Evolutionary conservation across 2,329 filamentous ascomycete species (phyloP).

Genomic region (Didymellaceae sp.): DNA sequence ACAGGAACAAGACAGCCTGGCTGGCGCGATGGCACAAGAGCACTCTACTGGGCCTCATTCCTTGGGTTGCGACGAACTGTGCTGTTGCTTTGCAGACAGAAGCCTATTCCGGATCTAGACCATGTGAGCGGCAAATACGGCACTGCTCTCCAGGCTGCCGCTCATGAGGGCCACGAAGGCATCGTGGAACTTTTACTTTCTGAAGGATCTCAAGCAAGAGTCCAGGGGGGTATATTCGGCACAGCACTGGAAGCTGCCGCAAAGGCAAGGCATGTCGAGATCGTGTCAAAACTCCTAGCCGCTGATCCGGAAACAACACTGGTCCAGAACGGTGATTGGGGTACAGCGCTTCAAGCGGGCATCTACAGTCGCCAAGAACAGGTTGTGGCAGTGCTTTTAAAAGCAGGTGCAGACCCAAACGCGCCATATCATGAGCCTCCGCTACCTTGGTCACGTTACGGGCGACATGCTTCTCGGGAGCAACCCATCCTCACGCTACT

Average conservation of each 20-base stretch:
- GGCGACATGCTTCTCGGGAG: no score
- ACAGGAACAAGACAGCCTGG: not conserved
- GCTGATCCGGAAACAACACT: not conserved
- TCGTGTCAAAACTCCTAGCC: not conserved
- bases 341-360: not conserved
- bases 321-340: not conserved
- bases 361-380: not conserved
- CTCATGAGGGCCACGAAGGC: not conserved
- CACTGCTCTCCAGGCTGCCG: not conserved
- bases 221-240: not conserved
- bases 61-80: not conserved
- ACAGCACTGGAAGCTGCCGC: not conserved
- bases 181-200: not conserved
- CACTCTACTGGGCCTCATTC: not conserved
- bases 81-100: not conserved
- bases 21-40: not conserved
- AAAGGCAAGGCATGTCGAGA: not conserved
- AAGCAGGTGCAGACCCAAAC: not conserved
- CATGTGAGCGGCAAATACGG: not conserved
- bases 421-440: no score
- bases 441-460: no score
- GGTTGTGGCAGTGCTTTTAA: not conserved
- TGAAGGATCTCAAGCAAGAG: not conserved
- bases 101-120: not conserved
- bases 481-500: no score